These are phyloP conservation scores for Suillus placidus DNA, from an alignment of 768 basidiomycete genomes.

Conservation along the genomic window DNA sequence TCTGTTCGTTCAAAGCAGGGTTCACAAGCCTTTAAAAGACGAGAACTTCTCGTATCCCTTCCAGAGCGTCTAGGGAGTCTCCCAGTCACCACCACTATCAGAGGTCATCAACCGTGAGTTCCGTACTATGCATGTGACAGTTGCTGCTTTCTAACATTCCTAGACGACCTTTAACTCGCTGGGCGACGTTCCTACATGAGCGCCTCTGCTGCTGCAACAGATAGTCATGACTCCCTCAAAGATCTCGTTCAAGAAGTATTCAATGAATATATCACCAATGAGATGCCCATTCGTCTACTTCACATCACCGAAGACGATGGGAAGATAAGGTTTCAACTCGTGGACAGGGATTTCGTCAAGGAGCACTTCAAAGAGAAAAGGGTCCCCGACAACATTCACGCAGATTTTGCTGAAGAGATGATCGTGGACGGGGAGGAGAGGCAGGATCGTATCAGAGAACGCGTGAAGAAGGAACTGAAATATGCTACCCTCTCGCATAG, in stretches of 20 bases:
- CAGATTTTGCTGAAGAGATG: neutral
- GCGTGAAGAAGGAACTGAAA: slow-evolving; percentile 5
- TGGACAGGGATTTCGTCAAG: neutral
- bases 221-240: neutral
- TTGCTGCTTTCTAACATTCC: neutral
- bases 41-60: neutral
- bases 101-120: neutral
- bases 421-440: slow-evolving; percentile 1
- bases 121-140: neutral
- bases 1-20: neutral
- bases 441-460: neutral
- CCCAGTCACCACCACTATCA: neutral
- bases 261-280: neutral
- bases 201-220: neutral
- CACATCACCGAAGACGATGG: neutral
- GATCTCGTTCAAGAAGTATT: neutral
- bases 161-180: too few relatives aligned
- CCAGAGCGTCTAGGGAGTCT: neutral
- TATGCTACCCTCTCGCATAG: slow-evolving; percentile 13
- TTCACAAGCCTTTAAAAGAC: neutral
- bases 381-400: neutral
- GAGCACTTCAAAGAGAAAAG: neutral
- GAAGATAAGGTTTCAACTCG: neutral
- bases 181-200: neutral
- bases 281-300: slow-evolving; percentile 8